phyloP scores from a whole-genome alignment of 768 basidiomycete species.

The Rhodotorula kratochvilovae region DNA sequence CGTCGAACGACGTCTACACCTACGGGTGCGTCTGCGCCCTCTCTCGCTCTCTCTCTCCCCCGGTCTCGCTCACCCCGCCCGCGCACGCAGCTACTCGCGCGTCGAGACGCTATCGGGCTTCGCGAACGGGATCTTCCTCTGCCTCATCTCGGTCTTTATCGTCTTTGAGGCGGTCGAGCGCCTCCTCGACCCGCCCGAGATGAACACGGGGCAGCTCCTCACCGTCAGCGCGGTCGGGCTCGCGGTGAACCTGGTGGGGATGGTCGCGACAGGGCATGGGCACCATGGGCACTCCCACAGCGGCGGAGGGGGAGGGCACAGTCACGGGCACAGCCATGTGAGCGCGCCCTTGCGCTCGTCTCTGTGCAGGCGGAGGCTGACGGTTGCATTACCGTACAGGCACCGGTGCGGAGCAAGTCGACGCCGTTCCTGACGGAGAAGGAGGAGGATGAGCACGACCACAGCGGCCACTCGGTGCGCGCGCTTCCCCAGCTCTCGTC shows the following conservation, averaged over 20 bases:
- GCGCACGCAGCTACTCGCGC: conserved; percentile 67
- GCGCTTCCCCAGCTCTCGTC: not conserved
- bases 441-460: conserved; percentile 1
- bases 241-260: conserved; percentile 91
- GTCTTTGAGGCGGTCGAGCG: conserved; percentile 96
- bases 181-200: conserved; percentile 75
- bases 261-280: conserved; percentile 84
- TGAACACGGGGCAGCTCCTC: conserved; percentile 89
- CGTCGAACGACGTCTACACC: conserved; percentile 86
- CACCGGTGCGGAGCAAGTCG: conserved; percentile 13
- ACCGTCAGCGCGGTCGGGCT: conserved; percentile 84
- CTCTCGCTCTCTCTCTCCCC: not conserved
- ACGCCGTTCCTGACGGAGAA: conserved; percentile 28
- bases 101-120: conserved; percentile 98
- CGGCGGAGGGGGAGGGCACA: conserved; percentile 36
- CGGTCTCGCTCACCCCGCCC: conserved; percentile 8
- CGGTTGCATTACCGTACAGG: not conserved
- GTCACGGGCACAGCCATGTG: conserved; percentile 4
- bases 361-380: not conserved
- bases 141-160: conserved; percentile 94
- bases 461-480: conserved; percentile 23
- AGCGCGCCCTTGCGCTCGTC: not conserved
- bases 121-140: conserved; percentile 90
- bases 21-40: conserved; percentile 66
- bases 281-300: conserved; percentile 45